A percentile compares a stretch with the other conserved stretches of the same genome.
Evolutionary conservation across 352 stramenopile genomes (phyloP).

Genomic region (Pythium oligandrum): DNA sequence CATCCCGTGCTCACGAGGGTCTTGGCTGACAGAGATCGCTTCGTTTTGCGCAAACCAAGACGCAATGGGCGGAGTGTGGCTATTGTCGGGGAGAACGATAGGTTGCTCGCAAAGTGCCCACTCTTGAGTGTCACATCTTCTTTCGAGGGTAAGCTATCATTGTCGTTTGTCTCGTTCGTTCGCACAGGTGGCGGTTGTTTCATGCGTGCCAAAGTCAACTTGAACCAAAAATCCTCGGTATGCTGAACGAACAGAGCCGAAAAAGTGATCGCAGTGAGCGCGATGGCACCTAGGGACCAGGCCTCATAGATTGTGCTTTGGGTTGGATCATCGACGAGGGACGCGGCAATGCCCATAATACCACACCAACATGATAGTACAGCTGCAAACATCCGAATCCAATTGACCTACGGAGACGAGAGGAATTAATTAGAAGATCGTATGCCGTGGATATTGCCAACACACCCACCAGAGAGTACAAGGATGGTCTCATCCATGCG

Average conservation of each 20-base stretch:
- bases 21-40: no score
- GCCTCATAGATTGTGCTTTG: conserved; percentile 24
- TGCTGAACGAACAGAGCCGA: conserved; percentile 40
- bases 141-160: neutral
- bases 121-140: neutral
- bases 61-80: no score
- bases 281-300: conserved; percentile 56
- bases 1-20: no score
- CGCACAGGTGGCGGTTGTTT: no score
- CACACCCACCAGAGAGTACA: conserved; percentile 34
- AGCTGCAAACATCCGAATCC: conserved; percentile 35
- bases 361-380: conserved; percentile 41
- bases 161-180: no score
- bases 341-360: conserved; percentile 25
- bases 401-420: conserved; percentile 34
- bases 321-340: conserved; percentile 36
- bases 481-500: conserved; percentile 40
- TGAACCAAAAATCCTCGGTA: conserved; percentile 50
- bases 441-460: neutral
- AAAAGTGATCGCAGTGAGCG: conserved; percentile 29
- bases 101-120: neutral
- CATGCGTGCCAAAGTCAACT: conserved; percentile 5
- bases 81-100: neutral
- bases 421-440: neutral
- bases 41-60: no score